Conservation (phyloP, 305 asterid genomes). For the Ilex paraguariensis region DNA sequence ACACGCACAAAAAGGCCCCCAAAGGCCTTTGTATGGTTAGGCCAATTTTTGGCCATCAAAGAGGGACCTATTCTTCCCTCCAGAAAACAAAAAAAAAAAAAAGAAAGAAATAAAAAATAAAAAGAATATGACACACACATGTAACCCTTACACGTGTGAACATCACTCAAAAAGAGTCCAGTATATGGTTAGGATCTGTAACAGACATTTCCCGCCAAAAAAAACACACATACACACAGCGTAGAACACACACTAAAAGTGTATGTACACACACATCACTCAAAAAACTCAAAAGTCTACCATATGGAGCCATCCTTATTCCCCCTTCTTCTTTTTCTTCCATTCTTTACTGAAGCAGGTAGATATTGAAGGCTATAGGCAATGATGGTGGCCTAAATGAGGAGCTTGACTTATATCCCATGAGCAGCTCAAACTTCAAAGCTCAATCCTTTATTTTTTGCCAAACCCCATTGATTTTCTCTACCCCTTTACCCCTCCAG, state of each 20-base stretch:
- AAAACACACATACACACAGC: slow-evolving; percentile 56
- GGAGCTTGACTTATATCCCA: slow-evolving; percentile 32
- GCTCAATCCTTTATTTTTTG: slow-evolving; percentile 17
- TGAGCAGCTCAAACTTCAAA: slow-evolving; percentile 29
- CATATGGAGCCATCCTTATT: slow-evolving; percentile 12
- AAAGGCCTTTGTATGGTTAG: slow-evolving; percentile 60
- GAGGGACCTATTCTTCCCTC: slow-evolving; percentile 16
- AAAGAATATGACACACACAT: slow-evolving; percentile 20
- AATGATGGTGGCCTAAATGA: slow-evolving; percentile 25
- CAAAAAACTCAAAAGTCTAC: slow-evolving; percentile 12
- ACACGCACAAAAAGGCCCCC: slow-evolving; percentile 68
- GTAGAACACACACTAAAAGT: slow-evolving; percentile 23
- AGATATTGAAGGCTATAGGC: slow-evolving; percentile 8
- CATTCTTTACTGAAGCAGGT: slow-evolving; percentile 5
- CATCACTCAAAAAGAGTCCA: slow-evolving; percentile 31
- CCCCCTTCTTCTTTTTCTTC: slow-evolving; percentile 1
- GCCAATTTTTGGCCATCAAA: slow-evolving; percentile 49
- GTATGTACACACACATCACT: slow-evolving; percentile 49
- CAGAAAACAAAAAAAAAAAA: slow-evolving; percentile 8
- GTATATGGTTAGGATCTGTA: slow-evolving; percentile 39
- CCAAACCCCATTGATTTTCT: slow-evolving; percentile 21
- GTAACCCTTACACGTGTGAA: slow-evolving; percentile 38
- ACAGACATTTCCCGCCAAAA: slow-evolving; percentile 42
- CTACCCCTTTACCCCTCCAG: slow-evolving; percentile 1
- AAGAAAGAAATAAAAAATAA: neutral